Evolutionary conservation across 352 stramenopile genomes (phyloP).

Genomic region (Pythium grandisporangium): DNA sequence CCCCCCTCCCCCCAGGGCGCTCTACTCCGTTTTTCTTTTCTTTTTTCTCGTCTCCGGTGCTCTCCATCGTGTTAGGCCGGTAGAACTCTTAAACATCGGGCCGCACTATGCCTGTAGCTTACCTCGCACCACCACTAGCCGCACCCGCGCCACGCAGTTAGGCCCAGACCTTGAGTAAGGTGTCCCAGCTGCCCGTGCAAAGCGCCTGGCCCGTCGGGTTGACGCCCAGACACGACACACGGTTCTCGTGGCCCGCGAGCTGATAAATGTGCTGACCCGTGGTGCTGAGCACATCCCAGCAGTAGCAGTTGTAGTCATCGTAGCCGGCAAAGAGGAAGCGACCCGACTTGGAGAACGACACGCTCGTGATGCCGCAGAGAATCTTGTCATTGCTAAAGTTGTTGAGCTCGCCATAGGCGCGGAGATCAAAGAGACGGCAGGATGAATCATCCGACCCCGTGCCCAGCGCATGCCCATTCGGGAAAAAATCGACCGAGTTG

Average conservation of each 20-base stretch:
- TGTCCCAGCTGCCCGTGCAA: slow-evolving; percentile 98
- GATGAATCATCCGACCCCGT: slow-evolving; percentile 97
- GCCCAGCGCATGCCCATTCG: slow-evolving; percentile 91
- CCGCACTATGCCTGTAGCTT: too few species aligned
- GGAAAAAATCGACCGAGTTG: slow-evolving; percentile 98
- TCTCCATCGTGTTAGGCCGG: too few species aligned
- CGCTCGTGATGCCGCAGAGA: slow-evolving; percentile 95
- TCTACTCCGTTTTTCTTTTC: neutral
- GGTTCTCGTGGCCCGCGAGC: slow-evolving; percentile 93
- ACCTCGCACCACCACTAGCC: too few species aligned
- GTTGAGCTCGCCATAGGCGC: slow-evolving; percentile 95
- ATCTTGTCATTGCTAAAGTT: slow-evolving; percentile 97
- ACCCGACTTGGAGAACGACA: slow-evolving; percentile 93
- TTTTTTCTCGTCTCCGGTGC: neutral
- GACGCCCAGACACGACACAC: slow-evolving; percentile 96
- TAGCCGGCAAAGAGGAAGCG: slow-evolving; percentile 97
- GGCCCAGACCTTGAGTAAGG: slow-evolving; percentile 96
- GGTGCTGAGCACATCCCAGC: slow-evolving; percentile 94
- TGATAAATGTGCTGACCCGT: slow-evolving; percentile 88
- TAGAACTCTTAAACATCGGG: too few species aligned
- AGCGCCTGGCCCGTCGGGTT: slow-evolving; percentile 93
- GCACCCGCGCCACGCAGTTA: too few species aligned
- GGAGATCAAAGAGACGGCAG: slow-evolving; percentile 96
- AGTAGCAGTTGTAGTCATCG: slow-evolving; percentile 97
- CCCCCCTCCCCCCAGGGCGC: neutral